These are phyloP conservation scores for Eucalyptus leucophloia DNA, from an alignment of 345 rosid species.

Conservation along the genomic window DNA sequence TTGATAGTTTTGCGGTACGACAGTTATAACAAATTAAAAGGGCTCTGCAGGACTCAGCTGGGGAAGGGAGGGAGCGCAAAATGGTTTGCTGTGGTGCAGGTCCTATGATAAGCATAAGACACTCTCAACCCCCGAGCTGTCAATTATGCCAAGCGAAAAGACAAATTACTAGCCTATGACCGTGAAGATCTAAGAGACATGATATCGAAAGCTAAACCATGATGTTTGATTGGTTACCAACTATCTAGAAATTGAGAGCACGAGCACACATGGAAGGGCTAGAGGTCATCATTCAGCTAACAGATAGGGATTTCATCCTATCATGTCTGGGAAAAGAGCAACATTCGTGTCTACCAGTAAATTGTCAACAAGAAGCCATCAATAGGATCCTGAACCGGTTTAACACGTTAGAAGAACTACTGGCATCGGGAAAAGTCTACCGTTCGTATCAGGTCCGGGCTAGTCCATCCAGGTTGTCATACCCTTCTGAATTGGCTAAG, in stretches of 20 bases:
- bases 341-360: neutral
- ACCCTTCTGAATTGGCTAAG: neutral
- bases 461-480: conserved; percentile 5
- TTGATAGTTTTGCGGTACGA: no score
- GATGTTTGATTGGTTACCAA: neutral
- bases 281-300: neutral
- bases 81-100: neutral
- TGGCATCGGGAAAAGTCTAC: neutral
- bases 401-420: neutral
- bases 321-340: neutral
- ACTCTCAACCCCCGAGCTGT: neutral
- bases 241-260: neutral
- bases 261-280: neutral
- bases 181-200: neutral
- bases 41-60: neutral
- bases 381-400: neutral
- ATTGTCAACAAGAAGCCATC: neutral
- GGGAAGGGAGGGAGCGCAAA: neutral
- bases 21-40: neutral
- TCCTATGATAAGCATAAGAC: neutral
- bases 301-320: neutral
- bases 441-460: conserved; percentile 4
- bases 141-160: neutral
- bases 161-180: neutral
- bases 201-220: neutral